Conservation (phyloP, 331 rosid genomes). For the Cydonia oblonga region DNA sequence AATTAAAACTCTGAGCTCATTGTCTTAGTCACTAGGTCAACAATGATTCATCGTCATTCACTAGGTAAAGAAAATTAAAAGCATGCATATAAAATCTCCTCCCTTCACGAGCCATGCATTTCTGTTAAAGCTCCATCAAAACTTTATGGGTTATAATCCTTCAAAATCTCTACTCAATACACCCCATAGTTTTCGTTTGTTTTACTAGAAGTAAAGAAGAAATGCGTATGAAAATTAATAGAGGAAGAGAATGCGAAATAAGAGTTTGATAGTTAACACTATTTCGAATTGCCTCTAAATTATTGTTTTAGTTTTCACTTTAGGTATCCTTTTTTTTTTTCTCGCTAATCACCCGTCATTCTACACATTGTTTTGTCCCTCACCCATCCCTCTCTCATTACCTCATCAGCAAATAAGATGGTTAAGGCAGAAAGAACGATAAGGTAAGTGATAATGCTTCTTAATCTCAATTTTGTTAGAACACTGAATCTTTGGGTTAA, state of each 20-base stretch:
- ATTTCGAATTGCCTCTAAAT: not conserved
- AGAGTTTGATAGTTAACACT: not conserved
- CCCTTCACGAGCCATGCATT: not conserved
- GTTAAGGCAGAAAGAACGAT: not conserved
- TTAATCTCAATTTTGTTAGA: not conserved
- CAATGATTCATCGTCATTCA: too few species aligned
- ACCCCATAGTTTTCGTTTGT: not conserved
- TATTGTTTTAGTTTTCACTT: not conserved
- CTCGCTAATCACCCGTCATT: not conserved
- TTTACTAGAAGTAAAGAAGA: too few species aligned
- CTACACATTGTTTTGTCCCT: not conserved
- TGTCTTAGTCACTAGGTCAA: too few species aligned
- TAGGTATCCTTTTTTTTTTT: not conserved
- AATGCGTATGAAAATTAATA: too few species aligned
- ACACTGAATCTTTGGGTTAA: not conserved
- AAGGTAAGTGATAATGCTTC: not conserved
- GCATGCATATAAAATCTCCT: not conserved
- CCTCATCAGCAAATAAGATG: too few species aligned
- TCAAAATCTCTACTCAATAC: not conserved
- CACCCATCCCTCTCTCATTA: not conserved
- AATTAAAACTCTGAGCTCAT: too few species aligned
- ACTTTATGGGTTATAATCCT: not conserved
- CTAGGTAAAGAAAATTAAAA: too few species aligned
- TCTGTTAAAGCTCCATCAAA: too few species aligned
- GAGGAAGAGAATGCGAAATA: not conserved